Conservation (phyloP, 2,329 filamentous ascomycete genomes). For the Endoconidiophora polonica region DNA sequence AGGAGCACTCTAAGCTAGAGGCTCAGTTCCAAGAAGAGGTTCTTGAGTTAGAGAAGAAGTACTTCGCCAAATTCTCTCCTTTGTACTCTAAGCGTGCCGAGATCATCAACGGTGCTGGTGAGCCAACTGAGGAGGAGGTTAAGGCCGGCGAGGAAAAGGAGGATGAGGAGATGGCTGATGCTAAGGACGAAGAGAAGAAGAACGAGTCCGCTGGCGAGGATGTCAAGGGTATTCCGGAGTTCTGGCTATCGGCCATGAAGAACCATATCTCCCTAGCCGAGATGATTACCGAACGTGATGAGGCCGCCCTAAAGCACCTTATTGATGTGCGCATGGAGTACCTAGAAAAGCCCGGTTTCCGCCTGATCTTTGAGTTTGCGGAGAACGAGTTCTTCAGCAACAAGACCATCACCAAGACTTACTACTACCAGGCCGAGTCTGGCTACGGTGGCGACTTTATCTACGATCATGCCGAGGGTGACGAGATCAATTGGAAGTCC, state of each 20-base stretch:
- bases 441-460: slow-evolving; percentile 99
- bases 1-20: slow-evolving; percentile 96
- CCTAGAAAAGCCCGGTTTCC: slow-evolving; percentile 94
- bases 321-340: slow-evolving; percentile 98
- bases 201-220: slow-evolving; percentile 31
- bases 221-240: slow-evolving; percentile 80
- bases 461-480: slow-evolving; percentile 95
- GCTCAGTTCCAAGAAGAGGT: slow-evolving; percentile 98
- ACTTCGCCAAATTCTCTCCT: slow-evolving; percentile 96
- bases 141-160: slow-evolving; percentile 69
- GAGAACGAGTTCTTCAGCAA: slow-evolving; percentile 96
- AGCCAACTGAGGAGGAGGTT: slow-evolving; percentile 78
- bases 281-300: slow-evolving; percentile 96
- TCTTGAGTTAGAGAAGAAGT: slow-evolving; percentile 96
- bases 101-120: slow-evolving; percentile 74
- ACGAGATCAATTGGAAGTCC: slow-evolving; percentile 93
- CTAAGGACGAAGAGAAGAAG: slow-evolving; percentile 40
- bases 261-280: slow-evolving; percentile 94
- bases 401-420: slow-evolving; percentile 94
- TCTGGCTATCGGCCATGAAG: slow-evolving; percentile 99
- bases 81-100: slow-evolving; percentile 87
- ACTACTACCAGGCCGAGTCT: slow-evolving; percentile 97
- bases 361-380: slow-evolving; percentile 90
- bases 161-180: slow-evolving; percentile 44
- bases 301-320: slow-evolving; percentile 78